These are phyloP conservation scores for Alliaria petiolata DNA, from an alignment of 345 rosid genomes.

Conservation along the genomic window DNA sequence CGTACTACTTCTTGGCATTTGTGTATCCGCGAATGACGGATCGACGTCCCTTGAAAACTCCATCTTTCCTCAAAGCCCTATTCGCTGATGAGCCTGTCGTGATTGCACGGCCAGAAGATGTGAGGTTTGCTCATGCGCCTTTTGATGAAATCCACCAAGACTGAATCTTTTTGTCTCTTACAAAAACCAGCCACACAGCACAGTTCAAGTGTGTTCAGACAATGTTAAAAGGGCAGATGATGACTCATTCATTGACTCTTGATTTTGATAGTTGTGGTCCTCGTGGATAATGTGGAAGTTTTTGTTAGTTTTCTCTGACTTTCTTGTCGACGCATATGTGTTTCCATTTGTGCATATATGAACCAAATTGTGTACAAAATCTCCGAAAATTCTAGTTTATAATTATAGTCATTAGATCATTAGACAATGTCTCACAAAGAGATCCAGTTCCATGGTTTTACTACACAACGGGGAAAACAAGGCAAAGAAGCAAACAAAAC, in stretches of 20 bases:
- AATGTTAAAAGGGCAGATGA: background rate
- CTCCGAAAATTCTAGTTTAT: background rate
- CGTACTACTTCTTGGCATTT: slow-evolving; percentile 92
- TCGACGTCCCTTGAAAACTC: slow-evolving; percentile 77
- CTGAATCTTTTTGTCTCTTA: too few species aligned
- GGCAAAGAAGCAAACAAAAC: background rate
- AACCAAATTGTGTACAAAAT: slow-evolving; percentile 6
- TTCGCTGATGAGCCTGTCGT: slow-evolving; percentile 86
- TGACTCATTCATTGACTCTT: background rate
- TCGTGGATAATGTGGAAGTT: slow-evolving; percentile 1
- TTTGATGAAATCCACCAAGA: slow-evolving; percentile 68
- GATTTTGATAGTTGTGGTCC: too few species aligned
- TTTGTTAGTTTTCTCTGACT: slow-evolving; percentile 1
- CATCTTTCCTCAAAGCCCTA: slow-evolving; percentile 67
- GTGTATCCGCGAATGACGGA: slow-evolving; percentile 87
- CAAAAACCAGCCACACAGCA: background rate
- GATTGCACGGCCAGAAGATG: slow-evolving; percentile 67
- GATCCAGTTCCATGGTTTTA: background rate
- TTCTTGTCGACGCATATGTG: background rate
- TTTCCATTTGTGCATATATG: slow-evolving; percentile 22
- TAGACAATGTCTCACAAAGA: background rate
- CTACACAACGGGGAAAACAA: slow-evolving; percentile 8
- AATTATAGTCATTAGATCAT: background rate
- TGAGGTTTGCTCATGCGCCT: slow-evolving; percentile 78
- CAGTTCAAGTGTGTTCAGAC: background rate